Conservation (phyloP, 2,329 filamentous ascomycete genomes). For the Beauveria scarabaeidicola region DNA sequence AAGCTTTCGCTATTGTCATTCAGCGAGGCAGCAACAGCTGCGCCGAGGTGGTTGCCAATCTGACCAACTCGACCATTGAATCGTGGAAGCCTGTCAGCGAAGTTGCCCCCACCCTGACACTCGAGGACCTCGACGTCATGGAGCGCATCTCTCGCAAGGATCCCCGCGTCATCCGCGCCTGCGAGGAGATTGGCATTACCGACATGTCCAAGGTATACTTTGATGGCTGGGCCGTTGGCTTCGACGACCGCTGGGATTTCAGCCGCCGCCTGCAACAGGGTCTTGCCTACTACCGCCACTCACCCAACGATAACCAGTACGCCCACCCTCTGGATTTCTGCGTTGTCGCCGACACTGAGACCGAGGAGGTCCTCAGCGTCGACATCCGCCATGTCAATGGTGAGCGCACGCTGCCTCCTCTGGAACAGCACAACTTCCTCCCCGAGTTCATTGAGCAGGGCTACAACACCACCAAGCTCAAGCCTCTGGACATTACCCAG, state of each 20-base stretch:
- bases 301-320: constrained; percentile 58
- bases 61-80: constrained; percentile 33
- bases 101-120: constrained; percentile 52
- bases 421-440: constrained; percentile 30
- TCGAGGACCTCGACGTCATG: constrained; percentile 71
- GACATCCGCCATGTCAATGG: constrained; percentile 34
- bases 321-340: constrained; percentile 48
- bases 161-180: constrained; percentile 68
- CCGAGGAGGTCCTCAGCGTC: constrained; percentile 40
- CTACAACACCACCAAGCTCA: constrained; percentile 27
- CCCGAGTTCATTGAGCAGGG: constrained; percentile 26
- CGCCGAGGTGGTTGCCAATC: constrained; percentile 44
- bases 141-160: constrained; percentile 61
- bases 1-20: constrained; percentile 41
- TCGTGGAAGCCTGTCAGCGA: constrained; percentile 37
- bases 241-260: constrained; percentile 69
- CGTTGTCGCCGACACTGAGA: constrained; percentile 35
- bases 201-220: constrained; percentile 82
- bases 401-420: constrained; percentile 36
- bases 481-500: constrained; percentile 32
- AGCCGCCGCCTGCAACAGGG: constrained; percentile 68
- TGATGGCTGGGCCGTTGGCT: constrained; percentile 79
- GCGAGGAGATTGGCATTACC: constrained; percentile 63
- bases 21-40: constrained; percentile 30
- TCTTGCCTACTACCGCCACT: constrained; percentile 71